phyloP scores from a whole-genome alignment of 108 stramenopile species.

The Cyclotella sp. region DNA sequence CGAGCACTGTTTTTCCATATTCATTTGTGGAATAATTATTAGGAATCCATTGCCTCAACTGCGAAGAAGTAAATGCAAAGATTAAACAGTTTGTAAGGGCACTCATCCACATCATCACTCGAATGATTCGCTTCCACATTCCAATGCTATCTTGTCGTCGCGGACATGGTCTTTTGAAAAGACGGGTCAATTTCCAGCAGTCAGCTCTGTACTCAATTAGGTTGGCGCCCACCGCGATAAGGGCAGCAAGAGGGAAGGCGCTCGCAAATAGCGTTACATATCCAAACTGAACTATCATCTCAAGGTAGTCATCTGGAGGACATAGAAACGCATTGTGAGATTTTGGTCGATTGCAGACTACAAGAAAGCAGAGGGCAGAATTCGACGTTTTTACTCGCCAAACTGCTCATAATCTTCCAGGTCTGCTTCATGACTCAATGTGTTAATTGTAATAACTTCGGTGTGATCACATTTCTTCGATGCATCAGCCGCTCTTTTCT shows the following conservation, averaged over 20 bases:
- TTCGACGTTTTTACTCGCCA: conserved; percentile 27
- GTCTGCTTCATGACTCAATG: conserved; percentile 38
- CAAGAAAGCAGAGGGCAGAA: background rate
- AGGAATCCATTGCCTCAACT: conserved; percentile 81
- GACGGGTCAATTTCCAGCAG: conserved; percentile 64
- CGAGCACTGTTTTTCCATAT: conserved; percentile 52
- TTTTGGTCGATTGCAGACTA: background rate
- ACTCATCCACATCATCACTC: conserved; percentile 63
- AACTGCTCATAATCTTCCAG: conserved; percentile 77
- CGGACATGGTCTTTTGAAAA: conserved; percentile 58
- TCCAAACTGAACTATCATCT: conserved; percentile 85
- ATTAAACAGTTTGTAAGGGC: conserved; percentile 85
- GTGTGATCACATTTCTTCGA: conserved; percentile 29
- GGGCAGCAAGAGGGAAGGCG: conserved; percentile 79
- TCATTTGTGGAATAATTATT: conserved; percentile 56
- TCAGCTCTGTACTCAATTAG: conserved; percentile 74
- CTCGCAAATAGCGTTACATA: conserved; percentile 87
- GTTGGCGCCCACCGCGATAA: conserved; percentile 69
- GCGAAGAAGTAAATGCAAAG: conserved; percentile 75
- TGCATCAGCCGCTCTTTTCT: background rate
- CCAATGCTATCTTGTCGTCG: conserved; percentile 53
- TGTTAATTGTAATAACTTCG: background rate
- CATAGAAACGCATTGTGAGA: background rate
- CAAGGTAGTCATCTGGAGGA: conserved; percentile 76
- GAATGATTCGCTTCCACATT: conserved; percentile 73